phyloP scores from a whole-genome alignment of 23 red algal species.

The Agarophyton chilense region DNA sequence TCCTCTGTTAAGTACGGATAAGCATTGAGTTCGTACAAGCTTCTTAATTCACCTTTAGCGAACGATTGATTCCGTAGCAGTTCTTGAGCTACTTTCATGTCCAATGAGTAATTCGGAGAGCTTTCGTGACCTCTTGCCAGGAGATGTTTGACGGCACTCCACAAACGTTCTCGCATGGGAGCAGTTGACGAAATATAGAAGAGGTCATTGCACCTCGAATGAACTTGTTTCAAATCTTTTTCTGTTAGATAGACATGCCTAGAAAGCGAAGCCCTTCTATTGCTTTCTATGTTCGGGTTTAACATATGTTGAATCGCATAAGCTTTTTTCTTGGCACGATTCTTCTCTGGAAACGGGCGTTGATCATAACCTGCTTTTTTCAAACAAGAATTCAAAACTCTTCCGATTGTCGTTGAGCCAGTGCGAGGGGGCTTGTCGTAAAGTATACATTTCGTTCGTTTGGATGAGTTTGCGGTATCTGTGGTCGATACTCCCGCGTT shows the following conservation, averaged over 20 bases:
- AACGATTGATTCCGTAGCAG: background rate
- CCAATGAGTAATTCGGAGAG: background rate
- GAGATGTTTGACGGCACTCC: constrained; percentile 26
- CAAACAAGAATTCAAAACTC: constrained; percentile 4
- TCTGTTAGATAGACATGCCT: constrained; percentile 18
- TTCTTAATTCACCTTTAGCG: background rate
- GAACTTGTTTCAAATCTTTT: background rate
- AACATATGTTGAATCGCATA: background rate
- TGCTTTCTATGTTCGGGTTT: background rate
- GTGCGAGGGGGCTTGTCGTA: constrained; percentile 49
- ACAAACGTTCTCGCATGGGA: constrained; percentile 30
- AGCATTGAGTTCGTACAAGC: background rate
- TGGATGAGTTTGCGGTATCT: background rate
- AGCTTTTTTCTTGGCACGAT: background rate
- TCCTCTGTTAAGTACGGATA: background rate
- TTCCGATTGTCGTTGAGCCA: constrained; percentile 7
- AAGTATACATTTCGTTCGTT: constrained; percentile 6
- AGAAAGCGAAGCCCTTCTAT: background rate
- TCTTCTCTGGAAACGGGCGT: background rate
- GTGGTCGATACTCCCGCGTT: background rate
- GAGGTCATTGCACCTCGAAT: background rate
- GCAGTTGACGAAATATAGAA: constrained; percentile 23
- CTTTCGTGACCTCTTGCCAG: background rate
- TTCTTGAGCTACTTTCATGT: background rate
- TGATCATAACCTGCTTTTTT: background rate